phyloP scores from a whole-genome alignment of 1,284 basidiomycete species.

The Cutaneotrichosporon arboriforme region DNA sequence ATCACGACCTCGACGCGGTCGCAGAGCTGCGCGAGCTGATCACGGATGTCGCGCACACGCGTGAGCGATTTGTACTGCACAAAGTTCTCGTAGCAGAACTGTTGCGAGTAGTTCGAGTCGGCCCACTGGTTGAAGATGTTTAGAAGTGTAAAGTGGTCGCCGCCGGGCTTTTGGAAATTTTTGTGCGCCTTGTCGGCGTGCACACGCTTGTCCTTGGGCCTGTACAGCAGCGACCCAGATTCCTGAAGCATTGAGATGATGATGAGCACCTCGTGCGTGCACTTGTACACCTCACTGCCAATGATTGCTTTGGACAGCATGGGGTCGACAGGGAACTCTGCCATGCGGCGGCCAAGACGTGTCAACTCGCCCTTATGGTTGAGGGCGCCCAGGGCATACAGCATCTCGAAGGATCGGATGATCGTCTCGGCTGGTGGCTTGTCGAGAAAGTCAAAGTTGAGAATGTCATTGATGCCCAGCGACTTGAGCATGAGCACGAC shows the following conservation, averaged over 20 bases:
- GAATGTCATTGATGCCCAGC: constrained; percentile 59
- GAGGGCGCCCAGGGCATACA: constrained; percentile 92
- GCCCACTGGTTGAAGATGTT: constrained; percentile 99
- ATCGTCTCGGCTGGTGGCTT: constrained; percentile 90
- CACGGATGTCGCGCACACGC: constrained; percentile 86
- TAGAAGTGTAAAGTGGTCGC: constrained; percentile 93
- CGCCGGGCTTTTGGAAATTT: constrained; percentile 91
- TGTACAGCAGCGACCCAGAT: constrained; percentile 88
- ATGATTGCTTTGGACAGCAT: constrained; percentile 97
- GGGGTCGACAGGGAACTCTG: constrained; percentile 97
- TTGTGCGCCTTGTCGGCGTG: constrained; percentile 95
- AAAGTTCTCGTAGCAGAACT: constrained; percentile 92
- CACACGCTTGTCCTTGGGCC: constrained; percentile 94
- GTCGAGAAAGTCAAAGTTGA: constrained; percentile 61
- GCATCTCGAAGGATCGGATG: constrained; percentile 84
- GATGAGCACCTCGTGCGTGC: constrained; percentile 94
- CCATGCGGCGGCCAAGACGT: constrained; percentile 92
- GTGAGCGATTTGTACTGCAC: constrained; percentile 93
- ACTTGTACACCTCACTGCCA: constrained; percentile 86
- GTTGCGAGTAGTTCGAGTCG: constrained; percentile 90
- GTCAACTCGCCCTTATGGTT: constrained; percentile 96
- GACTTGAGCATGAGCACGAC: constrained; percentile 60
- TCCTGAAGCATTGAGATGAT: constrained; percentile 98
- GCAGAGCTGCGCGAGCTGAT: constrained; percentile 90
- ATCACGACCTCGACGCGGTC: constrained; percentile 95